Evolutionary conservation across 2,329 filamentous ascomycete genomes (phyloP), one percentile per base, ranked within the genome.

Genomic region (Sarocladium oryzae): DNA sequence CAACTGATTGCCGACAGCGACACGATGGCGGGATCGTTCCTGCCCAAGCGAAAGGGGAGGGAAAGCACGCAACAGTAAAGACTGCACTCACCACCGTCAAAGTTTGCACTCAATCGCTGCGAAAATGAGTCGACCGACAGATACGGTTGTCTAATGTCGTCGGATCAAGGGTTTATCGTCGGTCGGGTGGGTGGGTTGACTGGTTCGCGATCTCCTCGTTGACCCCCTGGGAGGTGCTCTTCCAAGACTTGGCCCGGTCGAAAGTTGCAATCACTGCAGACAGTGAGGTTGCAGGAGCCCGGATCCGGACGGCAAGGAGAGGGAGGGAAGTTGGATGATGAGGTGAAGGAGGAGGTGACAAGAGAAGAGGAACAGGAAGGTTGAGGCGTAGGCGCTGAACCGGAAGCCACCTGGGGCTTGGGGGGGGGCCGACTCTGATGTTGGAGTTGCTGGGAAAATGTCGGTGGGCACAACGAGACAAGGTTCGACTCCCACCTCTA

Each of bases 311-410:
- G 48, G 48, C 24, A 13, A 30, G 24, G n/a, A 38, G 28, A n/a
- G 48, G 37, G 33, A 52, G 36, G 49, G 41, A 51, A 51, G 37
- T 24, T 21, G 24, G 35, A 46, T 7, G 46, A 48, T 33, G 43
- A 33, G 43, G 28, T 33, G 30, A 38, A 46, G 13, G 37, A 32
- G 50, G 28, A 40, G 32, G 35, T 49, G 51, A 32, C 10, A 38
- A 40, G 36, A 38, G 49, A 49, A 50, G 40, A 40, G 50, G 37
- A 50, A n/a, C n/a, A n/a, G 48, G 43, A 38, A 24, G 38, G 32
- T 40, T 18, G 40, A 46, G 38, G 41, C 32, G 32, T n/a, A 50
- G 43, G 38, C 26, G 23, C 11, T 20, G 43, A 28, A 24, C 7
- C 40, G 26, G 40, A 43, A 28, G 40, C 40, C 37, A 40, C 16